A percentile compares a stretch with the other conserved stretches of the same genome.
phyloP scores from a whole-genome alignment of 805 yeast species.

The Candida mattraensis region DNA sequence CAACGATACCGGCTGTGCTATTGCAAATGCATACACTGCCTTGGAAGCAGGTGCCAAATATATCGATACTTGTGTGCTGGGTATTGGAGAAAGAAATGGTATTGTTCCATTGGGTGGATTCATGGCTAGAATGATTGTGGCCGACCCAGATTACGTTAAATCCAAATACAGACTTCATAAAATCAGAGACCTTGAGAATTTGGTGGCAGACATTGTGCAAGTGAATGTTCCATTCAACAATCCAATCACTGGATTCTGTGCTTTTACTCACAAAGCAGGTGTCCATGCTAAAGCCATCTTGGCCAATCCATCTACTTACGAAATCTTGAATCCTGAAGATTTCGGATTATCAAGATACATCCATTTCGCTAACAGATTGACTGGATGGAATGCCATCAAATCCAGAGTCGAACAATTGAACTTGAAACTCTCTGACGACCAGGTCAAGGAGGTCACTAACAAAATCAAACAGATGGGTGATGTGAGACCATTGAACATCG shows the following conservation, averaged over 20 bases:
- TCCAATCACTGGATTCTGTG: constrained; percentile 99
- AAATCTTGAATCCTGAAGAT: constrained; percentile 90
- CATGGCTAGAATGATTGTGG: constrained; percentile 99
- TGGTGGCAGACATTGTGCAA: constrained; percentile 96
- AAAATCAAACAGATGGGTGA: constrained; percentile 95
- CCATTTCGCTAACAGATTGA: constrained; percentile 95
- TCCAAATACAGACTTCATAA: constrained; percentile 94
- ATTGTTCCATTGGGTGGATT: constrained; percentile 96
- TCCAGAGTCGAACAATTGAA: constrained; percentile 97
- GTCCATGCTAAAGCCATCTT: constrained; percentile 98
- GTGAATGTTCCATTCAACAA: constrained; percentile 97
- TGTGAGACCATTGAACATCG: constrained; percentile 89
- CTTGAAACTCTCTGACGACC: constrained; percentile 84
- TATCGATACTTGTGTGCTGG: constrained; percentile 92
- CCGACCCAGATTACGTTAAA: constrained; percentile 93
- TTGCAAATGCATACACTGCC: constrained; percentile 97
- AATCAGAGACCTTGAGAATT: constrained; percentile 90
- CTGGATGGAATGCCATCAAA: constrained; percentile 99
- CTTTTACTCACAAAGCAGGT: constrained; percentile 99
- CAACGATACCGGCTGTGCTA: constrained; percentile 98
- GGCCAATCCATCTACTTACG: constrained; percentile 99
- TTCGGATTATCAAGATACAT: constrained; percentile 95
- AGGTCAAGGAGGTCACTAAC: constrained; percentile 90
- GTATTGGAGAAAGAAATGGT: constrained; percentile 99
- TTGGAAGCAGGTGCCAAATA: constrained; percentile 96